phyloP scores from a whole-genome alignment of 192 early-diverging fungal genomes.

The Jimgerdemannia lactiflua region DNA sequence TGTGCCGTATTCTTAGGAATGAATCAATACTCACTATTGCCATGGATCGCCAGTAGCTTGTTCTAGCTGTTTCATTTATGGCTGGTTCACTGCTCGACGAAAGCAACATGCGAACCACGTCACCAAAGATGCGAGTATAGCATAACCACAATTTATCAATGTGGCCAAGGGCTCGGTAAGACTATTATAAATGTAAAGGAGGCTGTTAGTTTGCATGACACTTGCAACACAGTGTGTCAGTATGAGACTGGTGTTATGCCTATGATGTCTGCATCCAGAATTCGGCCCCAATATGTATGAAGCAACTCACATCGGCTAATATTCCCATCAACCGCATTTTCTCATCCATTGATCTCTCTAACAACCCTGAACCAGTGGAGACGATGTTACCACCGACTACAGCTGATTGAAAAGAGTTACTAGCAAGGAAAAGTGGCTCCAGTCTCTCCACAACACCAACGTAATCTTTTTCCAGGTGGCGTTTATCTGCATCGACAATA shows the following conservation, averaged over 20 bases:
- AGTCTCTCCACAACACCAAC: conserved; percentile 28
- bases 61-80: background rate
- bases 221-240: no score
- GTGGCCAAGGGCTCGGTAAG: conserved; percentile 28
- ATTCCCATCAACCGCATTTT: conserved; percentile 28
- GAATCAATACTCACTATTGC: background rate
- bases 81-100: background rate
- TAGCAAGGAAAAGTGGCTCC: conserved; percentile 22
- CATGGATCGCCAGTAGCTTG: background rate
- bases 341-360: conserved; percentile 33
- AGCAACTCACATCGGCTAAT: conserved; percentile 31
- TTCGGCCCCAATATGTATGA: background rate
- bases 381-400: background rate
- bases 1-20: no score
- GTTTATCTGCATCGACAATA: conserved; percentile 26
- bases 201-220: background rate
- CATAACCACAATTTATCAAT: conserved; percentile 31
- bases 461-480: conserved; percentile 33
- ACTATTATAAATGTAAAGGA: conserved; percentile 7
- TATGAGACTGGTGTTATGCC: no score
- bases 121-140: conserved; percentile 30
- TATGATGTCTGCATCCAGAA: background rate
- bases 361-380: conserved; percentile 8
- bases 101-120: background rate
- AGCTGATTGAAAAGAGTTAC: background rate